These are phyloP conservation scores for Kandelia obovata DNA, from an alignment of 345 rosid species.

Conservation along the genomic window DNA sequence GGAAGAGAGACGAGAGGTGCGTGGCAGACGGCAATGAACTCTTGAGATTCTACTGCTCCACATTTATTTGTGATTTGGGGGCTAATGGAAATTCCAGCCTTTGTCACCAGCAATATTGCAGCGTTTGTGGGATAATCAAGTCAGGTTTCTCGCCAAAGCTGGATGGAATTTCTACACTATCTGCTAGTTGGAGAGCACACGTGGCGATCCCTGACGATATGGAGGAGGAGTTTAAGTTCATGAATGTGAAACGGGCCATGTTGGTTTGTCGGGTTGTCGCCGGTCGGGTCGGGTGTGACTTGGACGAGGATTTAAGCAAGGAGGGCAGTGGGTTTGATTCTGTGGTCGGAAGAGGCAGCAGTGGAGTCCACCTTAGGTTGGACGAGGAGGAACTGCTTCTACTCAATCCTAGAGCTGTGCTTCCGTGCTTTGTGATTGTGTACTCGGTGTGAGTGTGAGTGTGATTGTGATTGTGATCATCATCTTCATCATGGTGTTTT, in stretches of 20 bases:
- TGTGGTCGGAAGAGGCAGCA: constrained; percentile 49
- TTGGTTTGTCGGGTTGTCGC: constrained; percentile 82
- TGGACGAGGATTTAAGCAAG: constrained; percentile 44
- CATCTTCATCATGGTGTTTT: neutral
- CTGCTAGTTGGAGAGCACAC: constrained; percentile 86
- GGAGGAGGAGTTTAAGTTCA: constrained; percentile 79
- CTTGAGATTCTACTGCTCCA: constrained; percentile 74
- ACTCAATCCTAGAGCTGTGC: constrained; percentile 97
- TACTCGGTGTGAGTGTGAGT: constrained; percentile 40
- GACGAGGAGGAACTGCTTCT: constrained; percentile 81
- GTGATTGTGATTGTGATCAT: neutral
- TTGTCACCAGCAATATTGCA: constrained; percentile 73
- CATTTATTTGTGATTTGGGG: constrained; percentile 76
- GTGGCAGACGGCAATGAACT: constrained; percentile 94
- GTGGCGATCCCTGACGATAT: constrained; percentile 66
- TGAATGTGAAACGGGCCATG: constrained; percentile 93
- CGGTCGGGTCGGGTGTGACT: constrained; percentile 64
- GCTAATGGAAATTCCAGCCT: constrained; percentile 42
- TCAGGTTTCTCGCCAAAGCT: constrained; percentile 79
- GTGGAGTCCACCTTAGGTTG: constrained; percentile 39
- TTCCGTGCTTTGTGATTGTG: constrained; percentile 92
- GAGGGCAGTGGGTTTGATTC: constrained; percentile 67
- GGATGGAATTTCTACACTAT: constrained; percentile 74
- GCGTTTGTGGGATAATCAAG: constrained; percentile 75
- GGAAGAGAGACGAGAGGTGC: constrained; percentile 68